Evolutionary conservation across 1,284 basidiomycete species (phyloP).

Genomic region (Tilletia indica): DNA sequence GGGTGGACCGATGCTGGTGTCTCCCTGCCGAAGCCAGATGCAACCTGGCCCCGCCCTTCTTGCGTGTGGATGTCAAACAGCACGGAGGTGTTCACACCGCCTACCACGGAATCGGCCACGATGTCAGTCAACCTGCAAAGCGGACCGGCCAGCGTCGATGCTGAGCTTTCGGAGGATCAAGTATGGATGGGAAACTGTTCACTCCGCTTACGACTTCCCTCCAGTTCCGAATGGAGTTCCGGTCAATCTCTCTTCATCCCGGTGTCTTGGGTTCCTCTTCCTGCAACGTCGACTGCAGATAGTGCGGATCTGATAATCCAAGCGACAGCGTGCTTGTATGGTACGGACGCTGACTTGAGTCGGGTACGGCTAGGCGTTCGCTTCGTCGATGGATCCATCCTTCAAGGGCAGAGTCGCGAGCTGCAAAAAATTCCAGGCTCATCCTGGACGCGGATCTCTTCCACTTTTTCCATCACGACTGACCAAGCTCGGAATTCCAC

Average conservation of each 20-base stretch:
- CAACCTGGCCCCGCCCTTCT: constrained; percentile 17
- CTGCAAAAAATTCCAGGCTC: too few species aligned
- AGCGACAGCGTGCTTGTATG: background rate
- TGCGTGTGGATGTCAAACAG: background rate
- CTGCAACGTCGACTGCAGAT: background rate
- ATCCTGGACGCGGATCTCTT: background rate
- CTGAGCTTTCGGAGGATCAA: background rate
- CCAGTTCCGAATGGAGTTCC: too few species aligned
- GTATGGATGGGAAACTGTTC: background rate
- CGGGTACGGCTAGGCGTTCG: background rate
- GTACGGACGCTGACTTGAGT: background rate
- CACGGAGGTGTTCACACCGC: too few species aligned
- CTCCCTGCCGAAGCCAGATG: constrained; percentile 34
- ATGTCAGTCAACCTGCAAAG: background rate
- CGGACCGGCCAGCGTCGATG: background rate
- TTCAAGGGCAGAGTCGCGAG: background rate
- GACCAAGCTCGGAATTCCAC: background rate
- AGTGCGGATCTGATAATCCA: background rate
- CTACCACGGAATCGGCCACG: background rate
- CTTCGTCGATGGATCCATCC: background rate
- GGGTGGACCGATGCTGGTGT: constrained; percentile 37
- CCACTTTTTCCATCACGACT: background rate
- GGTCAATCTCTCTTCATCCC: background rate
- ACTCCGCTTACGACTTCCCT: background rate
- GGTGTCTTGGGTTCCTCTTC: background rate